Evolutionary conservation across 2,329 filamentous ascomycete genomes (phyloP), one percentile per base, ranked within the genome.

Genomic region (Talaromyces sp.): DNA sequence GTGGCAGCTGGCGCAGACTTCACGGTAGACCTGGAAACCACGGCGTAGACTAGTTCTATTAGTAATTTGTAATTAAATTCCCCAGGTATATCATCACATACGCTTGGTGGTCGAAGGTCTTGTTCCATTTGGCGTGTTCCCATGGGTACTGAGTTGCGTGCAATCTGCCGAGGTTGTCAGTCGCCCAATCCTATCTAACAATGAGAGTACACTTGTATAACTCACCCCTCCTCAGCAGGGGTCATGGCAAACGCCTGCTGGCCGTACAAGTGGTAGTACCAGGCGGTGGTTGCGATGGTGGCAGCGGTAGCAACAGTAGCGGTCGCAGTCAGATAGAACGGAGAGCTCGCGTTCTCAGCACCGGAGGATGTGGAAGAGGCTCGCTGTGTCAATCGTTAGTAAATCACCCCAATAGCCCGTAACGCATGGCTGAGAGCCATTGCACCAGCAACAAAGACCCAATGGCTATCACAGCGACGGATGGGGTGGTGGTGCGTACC

Each of bases 11-110:
- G 93, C 89, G 87, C 95, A 99, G 76, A 99, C 95, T 84, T 99
- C 95, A 73, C 90, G 92, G 87, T 99, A 99, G 78, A 99, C 95
- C 84, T 97, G 93, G 89, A 98, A 99, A 83, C 95, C 95, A 85
- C 95, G 93, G 81, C 95, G 95, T 72, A 99, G 93, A 75, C 93
- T 97, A 72, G 7, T 67, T 19, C 34, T 66, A 66, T 67, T 62
- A 67, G 58, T 31, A 40, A 54, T 60, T 34, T 13, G 10, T 34
- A 10, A 34, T 34, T 11, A 11, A 34, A 34, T 34, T 11, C 31
- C 10, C 8, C 31, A 11, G 10, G 31, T 34, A 13, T 34, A 34
- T 34, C 31, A 29, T n/a, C 4, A 84, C 92, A 90, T 89, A 97
- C 91, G 93, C 90, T 82, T 91, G 89, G 83, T 98, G 94, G 77